phyloP scores from a whole-genome alignment of 139 green algal species.

The Chloropicon primus region DNA sequence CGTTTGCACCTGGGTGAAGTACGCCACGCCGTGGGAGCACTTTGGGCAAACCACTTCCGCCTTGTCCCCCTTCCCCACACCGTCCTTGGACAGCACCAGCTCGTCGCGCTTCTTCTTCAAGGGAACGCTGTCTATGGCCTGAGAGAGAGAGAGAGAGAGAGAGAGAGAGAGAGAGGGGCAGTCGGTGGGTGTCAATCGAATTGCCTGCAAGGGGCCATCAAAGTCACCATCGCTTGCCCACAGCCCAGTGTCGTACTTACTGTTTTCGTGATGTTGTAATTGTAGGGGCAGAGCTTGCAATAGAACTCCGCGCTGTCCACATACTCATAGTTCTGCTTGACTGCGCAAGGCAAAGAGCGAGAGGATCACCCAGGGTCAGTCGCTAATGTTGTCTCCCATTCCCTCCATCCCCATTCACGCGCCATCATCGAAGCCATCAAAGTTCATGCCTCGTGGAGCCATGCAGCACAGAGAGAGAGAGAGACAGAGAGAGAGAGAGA shows the following conservation, averaged over 20 bases:
- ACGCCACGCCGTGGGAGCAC: neutral
- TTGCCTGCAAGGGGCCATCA: neutral
- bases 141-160: neutral
- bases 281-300: neutral
- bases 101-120: neutral
- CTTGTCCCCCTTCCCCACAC: neutral
- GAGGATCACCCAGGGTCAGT: too few relatives aligned
- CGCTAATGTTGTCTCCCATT: too few relatives aligned
- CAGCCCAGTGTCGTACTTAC: neutral
- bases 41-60: neutral
- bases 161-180: too few relatives aligned
- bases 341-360: too few relatives aligned
- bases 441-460: too few relatives aligned
- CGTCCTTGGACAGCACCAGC: neutral
- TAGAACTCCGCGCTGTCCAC: neutral
- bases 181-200: too few relatives aligned
- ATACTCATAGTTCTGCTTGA: neutral
- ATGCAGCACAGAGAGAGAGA: too few relatives aligned
- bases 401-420: too few relatives aligned
- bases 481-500: too few relatives aligned
- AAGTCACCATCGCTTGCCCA: neutral
- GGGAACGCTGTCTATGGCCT: neutral
- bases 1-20: neutral
- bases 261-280: neutral
- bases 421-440: too few relatives aligned